These are phyloP conservation scores for Lachnellula cervina DNA, from an alignment of 2,329 filamentous ascomycete species.

Conservation along the genomic window DNA sequence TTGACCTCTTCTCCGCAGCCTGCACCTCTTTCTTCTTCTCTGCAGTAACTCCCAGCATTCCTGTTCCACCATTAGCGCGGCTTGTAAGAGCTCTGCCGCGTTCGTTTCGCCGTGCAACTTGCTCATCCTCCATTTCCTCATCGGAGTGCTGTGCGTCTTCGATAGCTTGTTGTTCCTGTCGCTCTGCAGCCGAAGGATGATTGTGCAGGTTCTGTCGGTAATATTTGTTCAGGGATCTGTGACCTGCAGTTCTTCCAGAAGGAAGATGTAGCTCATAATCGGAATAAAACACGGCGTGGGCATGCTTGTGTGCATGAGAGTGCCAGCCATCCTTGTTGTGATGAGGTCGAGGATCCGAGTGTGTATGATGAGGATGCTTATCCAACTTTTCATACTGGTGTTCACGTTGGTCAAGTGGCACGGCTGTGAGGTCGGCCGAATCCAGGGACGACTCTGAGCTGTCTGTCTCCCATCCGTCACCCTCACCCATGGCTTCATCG, in stretches of 20 bases:
- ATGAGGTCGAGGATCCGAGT: slow-evolving; percentile 65
- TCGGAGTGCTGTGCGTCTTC: slow-evolving; percentile 47
- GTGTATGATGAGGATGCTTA: slow-evolving; percentile 71
- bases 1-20: slow-evolving; percentile 63
- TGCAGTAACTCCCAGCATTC: slow-evolving; percentile 74
- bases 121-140: slow-evolving; percentile 35
- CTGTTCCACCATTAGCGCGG: slow-evolving; percentile 66
- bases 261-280: slow-evolving; percentile 93
- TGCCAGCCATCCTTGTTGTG: slow-evolving; percentile 74
- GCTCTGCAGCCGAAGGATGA: slow-evolving; percentile 75
- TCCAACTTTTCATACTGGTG: slow-evolving; percentile 68
- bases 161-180: slow-evolving; percentile 61
- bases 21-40: slow-evolving; percentile 65
- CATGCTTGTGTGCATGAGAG: slow-evolving; percentile 72
- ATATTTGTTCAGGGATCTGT: slow-evolving; percentile 81
- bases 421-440: slow-evolving; percentile 74
- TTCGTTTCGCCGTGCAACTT: slow-evolving; percentile 35
- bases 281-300: slow-evolving; percentile 76
- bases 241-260: slow-evolving; percentile 81
- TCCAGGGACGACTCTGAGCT: slow-evolving; percentile 84
- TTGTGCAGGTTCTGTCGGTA: slow-evolving; percentile 88
- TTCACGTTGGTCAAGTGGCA: slow-evolving; percentile 68
- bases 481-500: slow-evolving; percentile 52
- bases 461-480: slow-evolving; percentile 94
- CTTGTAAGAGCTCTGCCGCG: slow-evolving; percentile 54